These are phyloP conservation scores for Thielaviopsis punctulata DNA, from an alignment of 2,329 filamentous ascomycete genomes.

Conservation along the genomic window DNA sequence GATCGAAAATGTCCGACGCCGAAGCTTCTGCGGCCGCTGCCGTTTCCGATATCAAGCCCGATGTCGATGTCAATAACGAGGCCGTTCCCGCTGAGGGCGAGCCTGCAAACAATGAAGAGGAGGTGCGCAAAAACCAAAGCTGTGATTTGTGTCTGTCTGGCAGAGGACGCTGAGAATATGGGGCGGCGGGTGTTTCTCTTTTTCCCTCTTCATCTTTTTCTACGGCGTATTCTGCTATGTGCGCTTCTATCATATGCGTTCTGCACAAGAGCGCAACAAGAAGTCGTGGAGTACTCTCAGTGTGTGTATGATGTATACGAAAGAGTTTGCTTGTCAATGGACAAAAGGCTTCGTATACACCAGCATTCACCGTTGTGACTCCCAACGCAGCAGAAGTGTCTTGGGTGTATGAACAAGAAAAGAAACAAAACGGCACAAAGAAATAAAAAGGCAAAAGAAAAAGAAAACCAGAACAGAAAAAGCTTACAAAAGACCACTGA, in stretches of 20 bases:
- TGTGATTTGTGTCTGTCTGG: background rate
- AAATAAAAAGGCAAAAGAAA: background rate
- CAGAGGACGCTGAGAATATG: background rate
- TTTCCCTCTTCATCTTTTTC: too few relatives aligned
- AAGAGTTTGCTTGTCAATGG: background rate
- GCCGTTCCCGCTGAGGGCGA: background rate
- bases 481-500: conserved; percentile 3
- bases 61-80: background rate
- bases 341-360: too few relatives aligned
- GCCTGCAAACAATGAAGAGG: conserved; percentile 4
- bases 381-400: too few relatives aligned
- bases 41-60: background rate
- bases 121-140: conserved; percentile 8
- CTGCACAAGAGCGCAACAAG: background rate
- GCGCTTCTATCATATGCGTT: background rate
- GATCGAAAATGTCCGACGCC: background rate
- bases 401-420: too few relatives aligned
- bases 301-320: background rate
- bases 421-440: background rate
- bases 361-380: too few relatives aligned
- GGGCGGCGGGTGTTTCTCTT: background rate
- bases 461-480: background rate
- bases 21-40: background rate
- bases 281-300: background rate
- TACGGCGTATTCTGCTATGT: too few relatives aligned